These are phyloP conservation scores for Diaporthe longicolla DNA, from an alignment of 2,329 filamentous ascomycete species.

Conservation along the genomic window DNA sequence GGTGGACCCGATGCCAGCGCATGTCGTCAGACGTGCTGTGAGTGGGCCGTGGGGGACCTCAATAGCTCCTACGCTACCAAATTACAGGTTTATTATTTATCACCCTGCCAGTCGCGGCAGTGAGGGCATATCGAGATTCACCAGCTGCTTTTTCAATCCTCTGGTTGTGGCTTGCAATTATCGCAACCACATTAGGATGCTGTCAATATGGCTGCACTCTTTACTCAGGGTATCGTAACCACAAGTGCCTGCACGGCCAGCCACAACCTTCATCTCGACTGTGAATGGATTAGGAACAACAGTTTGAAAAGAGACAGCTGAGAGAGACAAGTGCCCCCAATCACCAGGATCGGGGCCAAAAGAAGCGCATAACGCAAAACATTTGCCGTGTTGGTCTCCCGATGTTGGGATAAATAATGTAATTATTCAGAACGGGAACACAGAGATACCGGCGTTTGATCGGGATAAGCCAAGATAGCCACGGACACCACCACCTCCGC, in stretches of 20 bases:
- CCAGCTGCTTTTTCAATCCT: background rate
- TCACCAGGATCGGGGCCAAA: background rate
- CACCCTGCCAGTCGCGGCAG: constrained; percentile 5
- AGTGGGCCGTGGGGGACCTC: background rate
- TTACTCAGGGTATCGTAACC: too few species aligned
- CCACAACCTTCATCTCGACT: too few species aligned
- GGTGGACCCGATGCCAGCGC: background rate
- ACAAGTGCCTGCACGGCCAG: background rate
- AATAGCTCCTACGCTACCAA: background rate
- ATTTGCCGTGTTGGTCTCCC: background rate
- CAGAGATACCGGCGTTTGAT: constrained; percentile 15
- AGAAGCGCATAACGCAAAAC: background rate
- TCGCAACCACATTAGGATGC: background rate
- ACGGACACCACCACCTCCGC: background rate
- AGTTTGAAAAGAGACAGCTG: background rate
- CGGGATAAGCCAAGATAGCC: background rate
- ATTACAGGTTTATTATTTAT: background rate
- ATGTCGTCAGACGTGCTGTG: constrained; percentile 22
- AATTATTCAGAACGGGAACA: background rate
- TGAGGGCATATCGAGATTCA: background rate
- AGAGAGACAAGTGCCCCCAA: too few species aligned
- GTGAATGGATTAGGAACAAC: background rate
- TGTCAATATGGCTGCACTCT: background rate
- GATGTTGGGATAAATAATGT: background rate
- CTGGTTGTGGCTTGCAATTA: background rate